phyloP scores from a whole-genome alignment of 805 yeast species.

The Wickerhamiella dianesei region DNA sequence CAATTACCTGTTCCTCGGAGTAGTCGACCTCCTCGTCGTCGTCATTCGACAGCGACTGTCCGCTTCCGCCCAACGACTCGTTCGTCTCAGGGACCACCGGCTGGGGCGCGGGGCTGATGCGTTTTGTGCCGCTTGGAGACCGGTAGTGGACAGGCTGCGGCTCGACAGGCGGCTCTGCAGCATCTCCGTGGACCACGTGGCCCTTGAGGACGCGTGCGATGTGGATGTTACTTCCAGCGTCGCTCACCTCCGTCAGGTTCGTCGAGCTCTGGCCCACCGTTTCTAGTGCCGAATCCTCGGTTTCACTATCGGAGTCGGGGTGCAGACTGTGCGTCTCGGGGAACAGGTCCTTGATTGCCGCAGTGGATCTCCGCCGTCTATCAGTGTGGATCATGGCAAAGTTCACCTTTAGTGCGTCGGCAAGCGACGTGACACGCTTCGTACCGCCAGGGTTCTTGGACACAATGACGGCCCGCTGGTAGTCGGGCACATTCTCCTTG shows the following conservation, averaged over 20 bases:
- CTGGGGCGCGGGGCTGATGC: neutral
- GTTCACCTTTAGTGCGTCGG: constrained; percentile 90
- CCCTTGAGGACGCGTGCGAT: constrained; percentile 95
- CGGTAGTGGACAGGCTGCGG: neutral
- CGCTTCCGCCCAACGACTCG: constrained; percentile 68
- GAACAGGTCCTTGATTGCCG: constrained; percentile 20
- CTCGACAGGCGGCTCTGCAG: neutral
- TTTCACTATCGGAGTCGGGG: constrained; percentile 14
- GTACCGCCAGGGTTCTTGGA: constrained; percentile 99
- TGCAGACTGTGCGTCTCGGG: constrained; percentile 18
- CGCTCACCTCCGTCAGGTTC: constrained; percentile 11
- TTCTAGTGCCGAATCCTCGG: constrained; percentile 4
- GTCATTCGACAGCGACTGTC: constrained; percentile 50
- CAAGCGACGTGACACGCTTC: constrained; percentile 91
- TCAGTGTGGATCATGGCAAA: constrained; percentile 99
- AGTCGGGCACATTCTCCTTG: constrained; percentile 73
- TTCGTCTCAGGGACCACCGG: constrained; percentile 5
- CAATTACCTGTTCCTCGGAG: constrained; percentile 68
- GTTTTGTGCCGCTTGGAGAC: neutral
- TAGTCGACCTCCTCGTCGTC: constrained; percentile 78
- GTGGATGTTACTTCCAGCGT: constrained; percentile 39
- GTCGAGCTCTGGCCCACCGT: neutral
- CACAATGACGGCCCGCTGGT: constrained; percentile 82
- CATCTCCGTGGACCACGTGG: constrained; percentile 55
- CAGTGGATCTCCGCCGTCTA: constrained; percentile 75